Conservation (phyloP, 352 stramenopile genomes). For the Pythium phragmiticola region DNA sequence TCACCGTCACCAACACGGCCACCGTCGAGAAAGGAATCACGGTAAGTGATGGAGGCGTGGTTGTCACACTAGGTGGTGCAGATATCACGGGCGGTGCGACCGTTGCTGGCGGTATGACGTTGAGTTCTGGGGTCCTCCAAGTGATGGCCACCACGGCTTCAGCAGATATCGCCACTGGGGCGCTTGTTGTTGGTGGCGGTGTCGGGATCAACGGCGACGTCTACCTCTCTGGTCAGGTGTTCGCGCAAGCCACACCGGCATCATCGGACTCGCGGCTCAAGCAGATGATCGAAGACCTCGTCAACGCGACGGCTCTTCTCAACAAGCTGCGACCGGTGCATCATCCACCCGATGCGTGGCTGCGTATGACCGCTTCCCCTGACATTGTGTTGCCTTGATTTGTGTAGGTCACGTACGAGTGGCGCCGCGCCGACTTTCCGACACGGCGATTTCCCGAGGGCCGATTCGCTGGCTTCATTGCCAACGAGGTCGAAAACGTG, state of each 20-base stretch:
- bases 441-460: conserved; percentile 37
- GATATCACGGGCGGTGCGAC: conserved; percentile 8
- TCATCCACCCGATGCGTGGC: not conserved
- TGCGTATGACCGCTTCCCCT: not conserved
- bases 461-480: conserved; percentile 52
- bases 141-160: conserved; percentile 29
- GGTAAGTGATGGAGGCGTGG: too few relatives aligned
- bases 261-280: conserved; percentile 49
- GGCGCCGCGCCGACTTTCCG: conserved; percentile 45
- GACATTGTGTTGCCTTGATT: not conserved
- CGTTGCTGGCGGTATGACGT: conserved; percentile 27
- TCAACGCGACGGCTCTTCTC: conserved; percentile 28
- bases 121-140: conserved; percentile 24
- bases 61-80: not conserved
- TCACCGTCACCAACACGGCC: not conserved
- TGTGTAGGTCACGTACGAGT: conserved; percentile 50
- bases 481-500: conserved; percentile 58
- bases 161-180: conserved; percentile 22
- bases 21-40: too few relatives aligned
- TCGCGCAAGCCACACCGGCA: conserved; percentile 6
- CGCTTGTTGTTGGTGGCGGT: conserved; percentile 43
- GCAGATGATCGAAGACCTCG: conserved; percentile 28
- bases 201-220: conserved; percentile 33
- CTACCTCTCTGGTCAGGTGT: conserved; percentile 26
- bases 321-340: conserved; percentile 40